Conservation (phyloP, 2,329 filamentous ascomycete species). For the Aulographum hederae region DNA sequence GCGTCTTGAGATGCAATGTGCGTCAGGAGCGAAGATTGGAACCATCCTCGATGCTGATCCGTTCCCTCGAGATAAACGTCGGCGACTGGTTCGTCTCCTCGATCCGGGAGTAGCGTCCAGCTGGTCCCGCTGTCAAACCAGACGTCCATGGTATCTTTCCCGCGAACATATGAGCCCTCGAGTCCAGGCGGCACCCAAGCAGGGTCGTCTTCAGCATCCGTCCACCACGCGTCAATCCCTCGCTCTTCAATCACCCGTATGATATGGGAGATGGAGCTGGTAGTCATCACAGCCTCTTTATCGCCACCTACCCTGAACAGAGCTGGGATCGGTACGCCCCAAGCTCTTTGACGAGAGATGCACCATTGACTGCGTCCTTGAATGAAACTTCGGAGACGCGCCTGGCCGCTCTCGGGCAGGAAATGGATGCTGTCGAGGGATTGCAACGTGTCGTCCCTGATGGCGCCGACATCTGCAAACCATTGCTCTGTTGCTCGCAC, state of each 20-base stretch:
- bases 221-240: constrained; percentile 90
- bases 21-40: constrained; percentile 87
- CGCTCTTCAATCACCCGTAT: constrained; percentile 58
- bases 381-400: constrained; percentile 69
- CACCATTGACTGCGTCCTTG: constrained; percentile 89
- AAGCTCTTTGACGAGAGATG: constrained; percentile 85
- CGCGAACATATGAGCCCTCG: constrained; percentile 44
- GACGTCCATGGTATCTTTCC: constrained; percentile 94
- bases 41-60: constrained; percentile 96
- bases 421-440: constrained; percentile 59
- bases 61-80: constrained; percentile 89
- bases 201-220: constrained; percentile 54
- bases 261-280: constrained; percentile 67
- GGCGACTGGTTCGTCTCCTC: constrained; percentile 30
- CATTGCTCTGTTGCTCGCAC: constrained; percentile 88
- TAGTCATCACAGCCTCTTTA: constrained; percentile 52
- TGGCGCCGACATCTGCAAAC: constrained; percentile 81
- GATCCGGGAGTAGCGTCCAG: constrained; percentile 40
- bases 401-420: constrained; percentile 54
- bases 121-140: constrained; percentile 98
- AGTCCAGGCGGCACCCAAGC: constrained; percentile 59
- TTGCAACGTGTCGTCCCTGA: constrained; percentile 55
- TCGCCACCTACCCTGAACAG: constrained; percentile 50
- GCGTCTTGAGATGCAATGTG: constrained; percentile 46
- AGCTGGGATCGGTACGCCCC: constrained; percentile 92